A percentile compares a stretch with the other conserved stretches of the same genome.
Evolutionary conservation across 306 rosid genomes (phyloP).

Genomic region (Inga laurina): DNA sequence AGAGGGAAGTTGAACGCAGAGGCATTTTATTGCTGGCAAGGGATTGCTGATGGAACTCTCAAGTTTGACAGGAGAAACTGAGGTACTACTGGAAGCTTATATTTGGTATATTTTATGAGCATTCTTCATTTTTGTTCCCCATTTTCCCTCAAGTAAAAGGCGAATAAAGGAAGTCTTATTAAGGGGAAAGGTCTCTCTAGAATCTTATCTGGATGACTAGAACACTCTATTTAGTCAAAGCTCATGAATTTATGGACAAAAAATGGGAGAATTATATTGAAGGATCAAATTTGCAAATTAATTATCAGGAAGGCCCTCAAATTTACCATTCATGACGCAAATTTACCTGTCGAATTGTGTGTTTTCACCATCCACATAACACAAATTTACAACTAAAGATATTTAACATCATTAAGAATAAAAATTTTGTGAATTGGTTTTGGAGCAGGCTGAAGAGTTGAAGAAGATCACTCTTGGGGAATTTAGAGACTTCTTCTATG

Average conservation of each 20-base stretch:
- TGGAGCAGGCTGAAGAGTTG: conserved; percentile 75
- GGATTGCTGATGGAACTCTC: conserved; percentile 72
- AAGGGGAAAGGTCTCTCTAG: neutral
- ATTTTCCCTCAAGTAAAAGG: neutral
- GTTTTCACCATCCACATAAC: no score
- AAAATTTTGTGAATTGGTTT: neutral
- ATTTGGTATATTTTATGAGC: neutral
- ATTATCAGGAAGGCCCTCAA: no score
- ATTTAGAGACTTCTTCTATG: conserved; percentile 72
- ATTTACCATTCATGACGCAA: no score
- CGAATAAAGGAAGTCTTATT: neutral
- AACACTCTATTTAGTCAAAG: neutral
- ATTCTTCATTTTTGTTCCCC: neutral
- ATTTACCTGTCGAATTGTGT: no score
- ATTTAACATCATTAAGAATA: neutral
- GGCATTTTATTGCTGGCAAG: conserved; percentile 73
- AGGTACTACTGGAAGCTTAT: conserved; percentile 58
- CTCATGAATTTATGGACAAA: neutral
- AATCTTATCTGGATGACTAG: conserved; percentile 5
- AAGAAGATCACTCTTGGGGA: conserved; percentile 70
- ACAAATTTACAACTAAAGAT: no score
- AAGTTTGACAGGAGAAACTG: conserved; percentile 86
- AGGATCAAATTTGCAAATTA: no score
- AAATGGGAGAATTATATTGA: no score
- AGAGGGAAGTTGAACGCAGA: conserved; percentile 57